Base-by-base conservation (phyloP, 371 early-diverging fungal genomes). In the Fennellomyces sp. region DNA sequence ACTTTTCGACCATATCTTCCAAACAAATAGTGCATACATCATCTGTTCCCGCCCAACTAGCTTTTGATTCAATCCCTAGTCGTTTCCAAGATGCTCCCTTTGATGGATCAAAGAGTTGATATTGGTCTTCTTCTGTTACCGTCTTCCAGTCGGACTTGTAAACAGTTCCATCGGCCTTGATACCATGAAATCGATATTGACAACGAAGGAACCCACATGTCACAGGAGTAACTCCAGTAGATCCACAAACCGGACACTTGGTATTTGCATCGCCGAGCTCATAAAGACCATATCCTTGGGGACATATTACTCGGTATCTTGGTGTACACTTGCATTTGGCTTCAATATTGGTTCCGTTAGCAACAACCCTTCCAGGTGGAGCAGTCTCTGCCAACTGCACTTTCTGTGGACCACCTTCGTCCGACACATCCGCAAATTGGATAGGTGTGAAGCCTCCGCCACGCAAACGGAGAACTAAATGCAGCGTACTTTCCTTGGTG, bases 401-500 rank as follows among this genome's bases (percentile, higher is more conserved):
- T 5, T 1, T 15, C 15, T 39, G 4, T 21, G 21, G 15, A 15
- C 2, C 4, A 0, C 1, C 15, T 17, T 39, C 3, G 17, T 39
- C 41, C n/a, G n/a, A n/a, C 0, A 39, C 1, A 15, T 39, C 41
- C 4, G 41, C 41, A 39, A 39, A 38, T 68, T 94, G 85, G 62
- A 93, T 90, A 48, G 94, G 94, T n/a, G n/a, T n/a, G n/a, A n/a
- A n/a, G n/a, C n/a, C n/a, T 73, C 65, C 60, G 84, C 96, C 96
- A 82, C 96, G 91, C 61, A 96, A 88, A 80, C 96, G 91, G 64
- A 97, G 89, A 51, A 95, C 95, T 52, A 97, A 78, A 85, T 97
- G 97, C 49, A 97, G 89, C 64, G 96, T 96, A 45, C 94, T 94
- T 82, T 96, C 97, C 80, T 89, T 87, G 75, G 89, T 89, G 84